phyloP scores from a whole-genome alignment of 106 monocot genomes.

The Dendrobium nobile region DNA sequence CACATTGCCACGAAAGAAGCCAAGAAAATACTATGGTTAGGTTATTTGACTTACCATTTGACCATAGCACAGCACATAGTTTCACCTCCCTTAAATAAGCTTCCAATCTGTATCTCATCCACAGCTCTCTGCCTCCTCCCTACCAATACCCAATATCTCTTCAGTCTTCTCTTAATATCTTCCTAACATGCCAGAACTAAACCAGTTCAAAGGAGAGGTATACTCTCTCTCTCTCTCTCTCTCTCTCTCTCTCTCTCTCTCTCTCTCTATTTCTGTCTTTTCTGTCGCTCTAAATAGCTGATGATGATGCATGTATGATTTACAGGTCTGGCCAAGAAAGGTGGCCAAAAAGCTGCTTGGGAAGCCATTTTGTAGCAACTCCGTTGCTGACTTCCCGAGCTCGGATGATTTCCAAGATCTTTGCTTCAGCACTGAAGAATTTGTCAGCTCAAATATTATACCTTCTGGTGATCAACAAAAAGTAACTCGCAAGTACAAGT shows the following conservation, averaged over 20 bases:
- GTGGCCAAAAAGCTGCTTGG: slow-evolving; percentile 45
- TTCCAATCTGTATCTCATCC: not conserved
- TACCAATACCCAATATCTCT: no score
- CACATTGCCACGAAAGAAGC: no score
- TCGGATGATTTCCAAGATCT: slow-evolving; percentile 5
- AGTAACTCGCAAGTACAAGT: slow-evolving; percentile 56
- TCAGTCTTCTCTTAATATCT: no score
- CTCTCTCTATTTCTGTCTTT: not conserved
- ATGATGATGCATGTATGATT: not conserved
- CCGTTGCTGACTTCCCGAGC: slow-evolving; percentile 24
- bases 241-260: not conserved
- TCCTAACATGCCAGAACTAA: no score
- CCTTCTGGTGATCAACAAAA: slow-evolving; percentile 7
- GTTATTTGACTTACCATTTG: not conserved
- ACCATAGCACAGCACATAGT: not conserved
- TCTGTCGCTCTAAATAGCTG: not conserved
- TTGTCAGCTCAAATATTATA: slow-evolving; percentile 1
- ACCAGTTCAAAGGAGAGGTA: not conserved
- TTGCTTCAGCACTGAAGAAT: not conserved
- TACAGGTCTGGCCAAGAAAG: slow-evolving; percentile 41
- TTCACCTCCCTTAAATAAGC: not conserved
- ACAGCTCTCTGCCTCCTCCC: no score
- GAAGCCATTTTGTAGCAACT: slow-evolving; percentile 17
- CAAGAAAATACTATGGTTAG: no score
- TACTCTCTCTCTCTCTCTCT: not conserved